A percentile compares a stretch with the other conserved stretches of the same genome.
Conservation (phyloP, 164 flowering plant species). For the Euptelea pleiosperma region DNA sequence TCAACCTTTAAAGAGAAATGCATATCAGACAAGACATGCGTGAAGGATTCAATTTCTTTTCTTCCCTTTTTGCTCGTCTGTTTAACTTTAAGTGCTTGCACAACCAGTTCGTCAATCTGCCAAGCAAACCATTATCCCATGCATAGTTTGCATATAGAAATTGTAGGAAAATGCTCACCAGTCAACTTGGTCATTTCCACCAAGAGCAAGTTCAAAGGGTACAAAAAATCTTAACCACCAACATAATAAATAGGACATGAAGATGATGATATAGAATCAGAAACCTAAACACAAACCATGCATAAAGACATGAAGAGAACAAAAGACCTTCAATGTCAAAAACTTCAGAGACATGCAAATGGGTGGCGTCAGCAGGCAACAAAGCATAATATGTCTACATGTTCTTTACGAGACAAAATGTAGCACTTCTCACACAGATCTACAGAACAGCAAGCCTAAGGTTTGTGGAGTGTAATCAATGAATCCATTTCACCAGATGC, state of each 20-base stretch:
- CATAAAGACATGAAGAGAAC: background rate
- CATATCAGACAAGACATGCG: slow-evolving; percentile 53
- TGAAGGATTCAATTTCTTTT: slow-evolving; percentile 69
- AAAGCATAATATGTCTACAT: background rate
- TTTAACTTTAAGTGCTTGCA: slow-evolving; percentile 48
- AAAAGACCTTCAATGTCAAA: background rate
- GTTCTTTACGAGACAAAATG: too few relatives aligned
- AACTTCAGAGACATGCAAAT: too few relatives aligned
- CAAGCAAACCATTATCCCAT: slow-evolving; percentile 5
- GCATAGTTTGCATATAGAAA: background rate
- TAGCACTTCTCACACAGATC: too few relatives aligned
- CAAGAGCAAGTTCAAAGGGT: background rate
- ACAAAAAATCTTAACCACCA: background rate
- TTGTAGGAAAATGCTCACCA: background rate
- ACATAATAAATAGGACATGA: too few relatives aligned
- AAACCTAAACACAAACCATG: background rate
- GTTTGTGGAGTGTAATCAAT: too few relatives aligned
- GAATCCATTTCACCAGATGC: too few relatives aligned
- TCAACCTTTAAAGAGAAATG: slow-evolving; percentile 67
- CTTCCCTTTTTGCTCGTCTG: slow-evolving; percentile 32
- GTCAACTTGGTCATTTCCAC: slow-evolving; percentile 1
- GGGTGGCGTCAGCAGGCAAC: too few relatives aligned
- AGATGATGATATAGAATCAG: background rate
- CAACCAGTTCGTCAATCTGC: slow-evolving; percentile 90
- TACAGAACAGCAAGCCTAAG: too few relatives aligned